Conservation (phyloP, 2,329 filamentous ascomycete genomes). For the Colletotrichum sp. region DNA sequence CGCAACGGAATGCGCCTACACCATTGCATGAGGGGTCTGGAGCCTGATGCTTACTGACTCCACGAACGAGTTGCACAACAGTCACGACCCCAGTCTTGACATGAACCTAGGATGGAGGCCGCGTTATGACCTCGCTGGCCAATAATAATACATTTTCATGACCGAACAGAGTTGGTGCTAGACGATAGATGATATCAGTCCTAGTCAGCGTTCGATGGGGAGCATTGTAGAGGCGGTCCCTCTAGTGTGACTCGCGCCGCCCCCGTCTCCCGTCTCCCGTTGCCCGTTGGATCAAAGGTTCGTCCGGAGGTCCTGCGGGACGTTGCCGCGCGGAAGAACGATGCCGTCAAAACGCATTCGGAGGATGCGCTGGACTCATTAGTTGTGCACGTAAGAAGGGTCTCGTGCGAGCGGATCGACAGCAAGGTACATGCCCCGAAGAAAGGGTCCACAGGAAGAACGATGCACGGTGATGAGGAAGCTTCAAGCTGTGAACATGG, state of each 20-base stretch:
- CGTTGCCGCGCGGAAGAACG: not conserved
- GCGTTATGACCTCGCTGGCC: not conserved
- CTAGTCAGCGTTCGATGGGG: not conserved
- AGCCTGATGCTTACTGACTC: not conserved
- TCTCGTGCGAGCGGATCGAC: not conserved
- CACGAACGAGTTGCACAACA: not conserved
- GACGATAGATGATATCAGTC: not conserved
- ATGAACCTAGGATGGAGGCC: not conserved
- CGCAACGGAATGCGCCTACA: conserved; percentile 25
- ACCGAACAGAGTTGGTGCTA: not conserved
- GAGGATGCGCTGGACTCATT: not conserved
- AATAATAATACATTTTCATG: not conserved
- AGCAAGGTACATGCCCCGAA: not conserved
- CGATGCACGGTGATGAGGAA: not conserved
- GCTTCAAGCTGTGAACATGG: not conserved
- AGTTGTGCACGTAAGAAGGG: not conserved
- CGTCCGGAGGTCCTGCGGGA: not conserved
- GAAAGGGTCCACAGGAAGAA: not conserved
- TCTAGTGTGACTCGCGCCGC: not conserved
- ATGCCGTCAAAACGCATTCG: not conserved
- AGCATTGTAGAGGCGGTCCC: not conserved
- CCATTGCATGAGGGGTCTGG: not conserved
- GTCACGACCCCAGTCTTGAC: not conserved
- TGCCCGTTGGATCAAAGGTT: not conserved
- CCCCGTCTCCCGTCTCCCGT: not conserved